Evolutionary conservation across 345 rosid genomes (phyloP), one percentile per base, ranked within the genome.

Genomic region (Nasturtium officinale): DNA sequence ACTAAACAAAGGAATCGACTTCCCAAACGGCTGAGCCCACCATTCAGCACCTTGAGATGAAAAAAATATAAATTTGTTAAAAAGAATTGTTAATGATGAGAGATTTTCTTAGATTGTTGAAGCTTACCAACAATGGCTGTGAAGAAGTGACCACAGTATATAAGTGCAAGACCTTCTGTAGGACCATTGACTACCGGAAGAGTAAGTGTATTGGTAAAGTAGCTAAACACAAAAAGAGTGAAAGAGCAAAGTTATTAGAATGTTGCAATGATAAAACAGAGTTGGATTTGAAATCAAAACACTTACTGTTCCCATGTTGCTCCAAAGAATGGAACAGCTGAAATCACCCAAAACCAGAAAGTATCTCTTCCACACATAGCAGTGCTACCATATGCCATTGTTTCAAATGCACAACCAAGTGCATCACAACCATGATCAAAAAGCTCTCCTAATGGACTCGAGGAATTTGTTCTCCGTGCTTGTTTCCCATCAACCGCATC

Each of bases 351-450:
- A 81, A 91, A 91, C 92, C 94, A 95, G 79, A 95, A 95, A 42
- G 89, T 58, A 71, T 87, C 82, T 82, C 93, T 82, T 71, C 96
- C 98, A 78, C 98, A 91, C 97, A 91, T 88, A 64, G 92, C 91
- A 71, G 98, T 91, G 82, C 99, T 95, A 21, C 89, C 91, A 64
- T 85, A 95, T 20, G 98, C 99, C 96, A 90, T 33, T 68, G 83
- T 53, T 74, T 91, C 99, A 65, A 95, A 90, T 94, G 97, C 99
- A 83, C 99, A 95, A 38, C 92, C 99, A 77, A 91, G 99, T 0
- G 99, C 99, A 85, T 95, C 99, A 18, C 99, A 95, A 91, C 98
- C 99, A 73, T 91, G 97, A 74, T 95, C 96, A 71, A 90, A 91
- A 65, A 95, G 98, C 83, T 95, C 97, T 69, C 98, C 96, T 45